Base-by-base conservation (phyloP, 805 yeast species). In the Yarrowia sp. region DNA sequence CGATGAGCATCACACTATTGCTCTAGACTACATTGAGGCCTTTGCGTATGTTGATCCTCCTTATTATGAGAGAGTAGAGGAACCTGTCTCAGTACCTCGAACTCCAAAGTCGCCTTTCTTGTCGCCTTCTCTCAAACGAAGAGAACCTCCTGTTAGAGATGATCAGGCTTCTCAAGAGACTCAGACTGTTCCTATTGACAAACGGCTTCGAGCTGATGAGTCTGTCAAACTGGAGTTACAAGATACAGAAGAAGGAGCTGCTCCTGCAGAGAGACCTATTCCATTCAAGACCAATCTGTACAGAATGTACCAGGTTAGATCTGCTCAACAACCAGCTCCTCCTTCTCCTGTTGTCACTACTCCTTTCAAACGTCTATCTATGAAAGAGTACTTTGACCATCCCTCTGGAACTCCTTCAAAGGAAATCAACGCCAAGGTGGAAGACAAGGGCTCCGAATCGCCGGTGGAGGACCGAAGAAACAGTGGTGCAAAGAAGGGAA, bases 31-130 rank as follows among this genome's bases (percentile, higher is more conserved):
- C 64, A 58, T 58, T 43, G 50, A 43, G 35, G 42, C 31, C 1
- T 43, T 43, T 43, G 64, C 64, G 8, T 58, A 43, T 15, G 64
- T 44, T 42, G 51, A 58, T 13, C 64, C 64, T 8, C 64, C 64
- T 1, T 33, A 14, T 10, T 58, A 58, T 11, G 51, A 58, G 10
- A 8, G 42, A 41, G 47, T 31, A 8, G n/a, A 55, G 47, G 61
- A 55, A 7, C 61, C 61, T 0, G 51, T 58, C 2, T 33, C 64
- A 8, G 51, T 43, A 4, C 51, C 64, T 10, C 15, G 42, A 33
- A 58, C 64, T 3, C 61, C 61, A 14, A 55, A 55, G 47, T 55
- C 61, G 8, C 58, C 58, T 2, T 55, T 41, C 47, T 15, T 41
- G 31, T 55, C 61, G 1, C 61, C 61, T 4, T 55, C 61, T 6